These are phyloP conservation scores for Hemerocallis citrina DNA, from an alignment of 106 monocot genomes.

Conservation along the genomic window DNA sequence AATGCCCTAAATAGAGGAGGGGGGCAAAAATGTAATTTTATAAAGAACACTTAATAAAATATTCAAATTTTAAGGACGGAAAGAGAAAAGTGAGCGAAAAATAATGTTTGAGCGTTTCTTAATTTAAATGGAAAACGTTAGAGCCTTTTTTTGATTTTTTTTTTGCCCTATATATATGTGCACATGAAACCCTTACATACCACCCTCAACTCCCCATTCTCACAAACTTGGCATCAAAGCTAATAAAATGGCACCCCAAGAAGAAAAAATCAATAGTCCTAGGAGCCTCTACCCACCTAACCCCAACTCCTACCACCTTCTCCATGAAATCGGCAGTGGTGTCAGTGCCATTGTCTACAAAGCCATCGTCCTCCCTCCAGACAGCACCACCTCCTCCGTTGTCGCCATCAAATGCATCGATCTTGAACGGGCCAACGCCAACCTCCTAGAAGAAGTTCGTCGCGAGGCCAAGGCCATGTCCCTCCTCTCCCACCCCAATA, in stretches of 20 bases:
- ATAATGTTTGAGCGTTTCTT: too few species aligned
- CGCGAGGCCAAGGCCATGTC: conserved; percentile 68
- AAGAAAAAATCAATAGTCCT: conserved; percentile 1
- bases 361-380: conserved; percentile 38
- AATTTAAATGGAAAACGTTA: too few species aligned
- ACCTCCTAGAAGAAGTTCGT: conserved; percentile 59
- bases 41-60: too few species aligned
- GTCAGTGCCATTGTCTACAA: conserved; percentile 82
- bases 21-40: too few species aligned
- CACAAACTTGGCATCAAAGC: background rate
- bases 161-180: too few species aligned
- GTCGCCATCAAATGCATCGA: conserved; percentile 78
- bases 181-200: too few species aligned
- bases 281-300: conserved; percentile 31
- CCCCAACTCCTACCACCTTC: conserved; percentile 31
- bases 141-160: too few species aligned
- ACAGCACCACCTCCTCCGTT: conserved; percentile 19
- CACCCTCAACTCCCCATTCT: too few species aligned
- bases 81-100: too few species aligned
- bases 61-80: too few species aligned
- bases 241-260: background rate
- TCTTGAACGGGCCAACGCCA: conserved; percentile 52
- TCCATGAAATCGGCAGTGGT: conserved; percentile 58
- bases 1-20: too few species aligned
- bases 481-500: conserved; percentile 59